phyloP scores from a whole-genome alignment of 2,329 filamentous ascomycete genomes.

The Lojkania enalia region DNA sequence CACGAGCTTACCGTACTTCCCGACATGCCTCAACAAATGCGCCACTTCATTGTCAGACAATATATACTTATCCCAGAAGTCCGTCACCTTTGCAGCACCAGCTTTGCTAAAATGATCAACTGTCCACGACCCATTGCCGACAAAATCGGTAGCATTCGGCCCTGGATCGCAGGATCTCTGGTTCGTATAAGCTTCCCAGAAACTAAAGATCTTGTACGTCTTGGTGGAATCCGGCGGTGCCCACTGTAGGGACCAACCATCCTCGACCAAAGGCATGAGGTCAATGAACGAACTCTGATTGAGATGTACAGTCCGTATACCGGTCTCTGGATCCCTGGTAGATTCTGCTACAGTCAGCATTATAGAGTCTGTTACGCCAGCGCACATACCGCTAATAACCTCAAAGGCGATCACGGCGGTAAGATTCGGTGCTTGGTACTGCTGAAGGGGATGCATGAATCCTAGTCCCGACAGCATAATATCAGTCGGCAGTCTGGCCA shows the following conservation, averaged over 20 bases:
- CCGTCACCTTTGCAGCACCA: slow-evolving; percentile 30
- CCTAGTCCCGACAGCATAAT: slow-evolving; percentile 2
- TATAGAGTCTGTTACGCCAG: background rate
- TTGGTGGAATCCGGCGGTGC: slow-evolving; percentile 13
- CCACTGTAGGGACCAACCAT: slow-evolving; percentile 16
- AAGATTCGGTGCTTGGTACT: slow-evolving; percentile 19
- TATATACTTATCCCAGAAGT: slow-evolving; percentile 40
- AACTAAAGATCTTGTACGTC: slow-evolving; percentile 20
- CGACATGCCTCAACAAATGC: slow-evolving; percentile 22
- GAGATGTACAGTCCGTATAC: slow-evolving; percentile 8
- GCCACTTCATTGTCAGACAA: slow-evolving; percentile 21
- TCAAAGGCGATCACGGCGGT: slow-evolving; percentile 17
- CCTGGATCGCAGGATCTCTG: slow-evolving; percentile 18
- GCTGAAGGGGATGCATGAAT: slow-evolving; percentile 22
- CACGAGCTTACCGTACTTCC: slow-evolving; percentile 29
- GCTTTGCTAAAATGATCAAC: slow-evolving; percentile 39
- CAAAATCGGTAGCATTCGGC: slow-evolving; percentile 25
- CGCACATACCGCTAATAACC: slow-evolving; percentile 9
- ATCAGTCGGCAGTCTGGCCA: slow-evolving; percentile 9
- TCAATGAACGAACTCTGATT: slow-evolving; percentile 20
- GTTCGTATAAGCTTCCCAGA: slow-evolving; percentile 25
- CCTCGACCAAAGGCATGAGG: slow-evolving; percentile 14
- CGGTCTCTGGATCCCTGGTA: background rate
- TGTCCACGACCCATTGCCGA: slow-evolving; percentile 40
- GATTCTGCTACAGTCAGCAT: too few relatives aligned